A percentile compares a stretch with the other conserved stretches of the same genome.
Conservation (phyloP, 345 rosid genomes). For the Eucalyptus pauciflora region DNA sequence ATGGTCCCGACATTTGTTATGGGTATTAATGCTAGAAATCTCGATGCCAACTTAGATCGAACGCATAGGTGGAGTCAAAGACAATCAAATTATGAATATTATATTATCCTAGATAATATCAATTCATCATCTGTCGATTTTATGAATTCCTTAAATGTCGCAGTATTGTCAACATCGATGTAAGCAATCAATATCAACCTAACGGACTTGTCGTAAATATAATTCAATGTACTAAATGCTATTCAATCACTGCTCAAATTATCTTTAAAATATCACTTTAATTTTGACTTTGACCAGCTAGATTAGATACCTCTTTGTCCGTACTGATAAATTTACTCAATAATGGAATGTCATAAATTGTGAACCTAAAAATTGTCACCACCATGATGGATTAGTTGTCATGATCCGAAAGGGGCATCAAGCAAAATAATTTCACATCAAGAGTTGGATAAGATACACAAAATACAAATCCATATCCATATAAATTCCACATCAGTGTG, state of each 20-base stretch:
- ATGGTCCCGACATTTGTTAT: background rate
- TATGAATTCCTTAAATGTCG: background rate
- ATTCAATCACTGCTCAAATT: fast-evolving
- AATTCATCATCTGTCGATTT: fast-evolving
- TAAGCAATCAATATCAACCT: no score
- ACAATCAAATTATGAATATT: background rate
- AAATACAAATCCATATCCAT: background rate
- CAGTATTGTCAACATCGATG: background rate
- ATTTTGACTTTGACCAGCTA: background rate
- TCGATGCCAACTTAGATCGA: fast-evolving
- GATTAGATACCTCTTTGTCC: fast-evolving
- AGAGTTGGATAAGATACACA: background rate
- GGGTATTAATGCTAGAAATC: background rate
- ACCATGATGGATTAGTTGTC: background rate
- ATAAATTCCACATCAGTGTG: background rate
- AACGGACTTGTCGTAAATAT: fast-evolving
- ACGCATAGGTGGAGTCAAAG: background rate
- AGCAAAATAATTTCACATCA: background rate
- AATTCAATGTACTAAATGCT: fast-evolving
- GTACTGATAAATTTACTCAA: fast-evolving
- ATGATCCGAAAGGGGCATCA: background rate
- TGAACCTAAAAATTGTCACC: background rate
- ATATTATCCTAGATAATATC: background rate
- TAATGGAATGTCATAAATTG: background rate
- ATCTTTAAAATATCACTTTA: background rate